Conservation (phyloP, 192 early-diverging fungal species). For the Umbelopsis ramanniana region DNA sequence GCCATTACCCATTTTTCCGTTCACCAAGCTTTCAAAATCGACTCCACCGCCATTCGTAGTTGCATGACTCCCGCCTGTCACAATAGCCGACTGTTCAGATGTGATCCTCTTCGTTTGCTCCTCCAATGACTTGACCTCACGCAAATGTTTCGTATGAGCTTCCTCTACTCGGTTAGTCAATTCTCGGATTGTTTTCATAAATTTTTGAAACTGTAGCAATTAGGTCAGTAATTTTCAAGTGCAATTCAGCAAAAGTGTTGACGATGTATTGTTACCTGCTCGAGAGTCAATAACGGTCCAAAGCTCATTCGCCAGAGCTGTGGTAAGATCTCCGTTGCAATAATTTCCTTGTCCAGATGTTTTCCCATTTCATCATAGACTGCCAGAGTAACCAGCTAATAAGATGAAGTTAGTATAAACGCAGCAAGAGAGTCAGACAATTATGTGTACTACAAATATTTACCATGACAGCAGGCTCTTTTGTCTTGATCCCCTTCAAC, state of each 20-base stretch:
- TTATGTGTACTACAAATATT: neutral
- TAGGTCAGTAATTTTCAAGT: neutral
- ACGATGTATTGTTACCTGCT: conserved; percentile 53
- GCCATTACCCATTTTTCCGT: neutral
- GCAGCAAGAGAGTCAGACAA: neutral
- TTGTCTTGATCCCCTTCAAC: conserved; percentile 72
- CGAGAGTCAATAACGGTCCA: conserved; percentile 68
- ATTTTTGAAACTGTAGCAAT: conserved; percentile 58
- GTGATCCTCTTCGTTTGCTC: conserved; percentile 50
- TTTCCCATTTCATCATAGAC: conserved; percentile 83
- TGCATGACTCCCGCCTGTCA: conserved; percentile 21
- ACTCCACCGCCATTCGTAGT: conserved; percentile 26
- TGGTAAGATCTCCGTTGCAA: conserved; percentile 78
- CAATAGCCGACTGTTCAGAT: conserved; percentile 3
- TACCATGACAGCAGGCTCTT: conserved; percentile 78
- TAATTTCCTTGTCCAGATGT: conserved; percentile 70
- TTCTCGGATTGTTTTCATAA: conserved; percentile 62
- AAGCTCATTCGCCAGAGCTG: conserved; percentile 78
- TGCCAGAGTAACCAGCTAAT: conserved; percentile 72
- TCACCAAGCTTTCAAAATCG: conserved; percentile 13
- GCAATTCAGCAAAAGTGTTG: neutral
- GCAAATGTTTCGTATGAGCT: conserved; percentile 64
- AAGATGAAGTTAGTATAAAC: neutral
- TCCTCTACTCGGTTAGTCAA: conserved; percentile 61
- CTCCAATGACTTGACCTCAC: conserved; percentile 57